Evolutionary conservation across 1,139 yeast species (phyloP).

Genomic region (Saccharomyces hybrid): DNA sequence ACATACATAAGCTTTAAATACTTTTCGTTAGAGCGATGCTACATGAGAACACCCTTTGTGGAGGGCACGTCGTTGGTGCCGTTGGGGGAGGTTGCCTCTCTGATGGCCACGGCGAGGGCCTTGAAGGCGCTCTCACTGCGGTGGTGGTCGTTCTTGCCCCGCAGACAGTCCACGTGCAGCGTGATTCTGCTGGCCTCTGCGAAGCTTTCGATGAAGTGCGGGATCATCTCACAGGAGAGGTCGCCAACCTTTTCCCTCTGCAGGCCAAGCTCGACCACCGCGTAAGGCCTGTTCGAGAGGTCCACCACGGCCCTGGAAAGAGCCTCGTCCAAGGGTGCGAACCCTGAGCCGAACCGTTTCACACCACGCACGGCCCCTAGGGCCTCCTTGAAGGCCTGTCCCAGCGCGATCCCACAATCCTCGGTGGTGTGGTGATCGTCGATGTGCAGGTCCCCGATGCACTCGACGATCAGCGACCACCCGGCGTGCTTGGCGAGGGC

Average conservation of each 20-base stretch:
- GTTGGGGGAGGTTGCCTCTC: constrained; percentile 74
- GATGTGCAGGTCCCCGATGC: constrained; percentile 89
- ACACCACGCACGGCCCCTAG: constrained; percentile 86
- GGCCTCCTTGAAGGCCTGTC: constrained; percentile 83
- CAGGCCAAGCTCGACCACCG: constrained; percentile 81
- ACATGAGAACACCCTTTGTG: constrained; percentile 80
- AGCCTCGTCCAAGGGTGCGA: constrained; percentile 96
- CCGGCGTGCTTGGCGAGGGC: constrained; percentile 96
- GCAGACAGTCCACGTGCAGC: constrained; percentile 83
- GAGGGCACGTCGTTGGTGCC: constrained; percentile 92
- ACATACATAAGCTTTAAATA: neutral
- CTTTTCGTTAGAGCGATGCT: neutral
- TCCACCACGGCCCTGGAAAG: constrained; percentile 91
- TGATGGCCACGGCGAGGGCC: constrained; percentile 86
- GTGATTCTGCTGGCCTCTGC: constrained; percentile 90
- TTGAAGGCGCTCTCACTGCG: constrained; percentile 94
- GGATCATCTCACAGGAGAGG: constrained; percentile 90
- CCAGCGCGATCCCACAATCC: constrained; percentile 89
- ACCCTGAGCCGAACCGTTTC: constrained; percentile 87
- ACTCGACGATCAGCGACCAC: constrained; percentile 85
- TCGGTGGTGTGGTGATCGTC: constrained; percentile 98
- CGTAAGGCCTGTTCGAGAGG: constrained; percentile 84
- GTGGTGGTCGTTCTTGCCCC: constrained; percentile 95
- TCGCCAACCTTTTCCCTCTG: constrained; percentile 92
- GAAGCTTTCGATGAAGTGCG: constrained; percentile 89